These are phyloP conservation scores for Herpetomonas tarakana DNA, from an alignment of 208 protist species.

Conservation along the genomic window DNA sequence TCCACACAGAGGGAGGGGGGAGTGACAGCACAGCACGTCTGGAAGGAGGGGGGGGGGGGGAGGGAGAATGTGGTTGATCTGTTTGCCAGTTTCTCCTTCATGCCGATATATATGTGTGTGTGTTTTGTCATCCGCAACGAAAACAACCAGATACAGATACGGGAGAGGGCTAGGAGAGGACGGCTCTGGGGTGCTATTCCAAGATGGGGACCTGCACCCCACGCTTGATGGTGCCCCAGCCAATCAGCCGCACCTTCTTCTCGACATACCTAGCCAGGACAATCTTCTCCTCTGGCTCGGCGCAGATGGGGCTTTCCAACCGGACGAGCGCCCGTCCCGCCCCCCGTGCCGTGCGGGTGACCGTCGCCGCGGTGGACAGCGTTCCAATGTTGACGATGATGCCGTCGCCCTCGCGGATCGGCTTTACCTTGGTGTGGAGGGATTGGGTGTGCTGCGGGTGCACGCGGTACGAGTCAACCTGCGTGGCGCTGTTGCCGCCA, in stretches of 20 bases:
- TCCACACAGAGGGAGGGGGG: too few species aligned
- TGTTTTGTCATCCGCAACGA: too few species aligned
- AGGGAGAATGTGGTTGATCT: too few species aligned
- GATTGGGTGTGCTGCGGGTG: neutral
- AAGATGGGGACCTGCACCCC: conserved; percentile 20
- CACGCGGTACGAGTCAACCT: conserved; percentile 8
- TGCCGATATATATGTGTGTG: too few species aligned
- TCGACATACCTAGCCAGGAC: conserved; percentile 97
- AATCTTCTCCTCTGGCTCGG: conserved; percentile 95
- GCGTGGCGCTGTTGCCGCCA: conserved; percentile 40
- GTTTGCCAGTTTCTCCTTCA: too few species aligned
- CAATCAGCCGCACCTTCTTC: conserved; percentile 97
- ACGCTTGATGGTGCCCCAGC: conserved; percentile 90
- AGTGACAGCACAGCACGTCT: too few species aligned
- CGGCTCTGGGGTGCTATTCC: too few species aligned
- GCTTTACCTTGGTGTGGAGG: conserved; percentile 72
- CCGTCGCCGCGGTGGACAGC: conserved; percentile 96
- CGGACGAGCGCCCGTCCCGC: conserved; percentile 95
- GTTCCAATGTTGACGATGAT: conserved; percentile 99
- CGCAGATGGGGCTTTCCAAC: conserved; percentile 97
- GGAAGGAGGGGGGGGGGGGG: too few species aligned
- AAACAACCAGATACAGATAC: too few species aligned
- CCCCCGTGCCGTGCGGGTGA: conserved; percentile 88
- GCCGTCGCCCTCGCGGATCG: conserved; percentile 94
- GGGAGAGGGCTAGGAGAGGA: too few species aligned